Conservation (phyloP, 1,139 yeast genomes). For the Debaryomyces udenii region DNA sequence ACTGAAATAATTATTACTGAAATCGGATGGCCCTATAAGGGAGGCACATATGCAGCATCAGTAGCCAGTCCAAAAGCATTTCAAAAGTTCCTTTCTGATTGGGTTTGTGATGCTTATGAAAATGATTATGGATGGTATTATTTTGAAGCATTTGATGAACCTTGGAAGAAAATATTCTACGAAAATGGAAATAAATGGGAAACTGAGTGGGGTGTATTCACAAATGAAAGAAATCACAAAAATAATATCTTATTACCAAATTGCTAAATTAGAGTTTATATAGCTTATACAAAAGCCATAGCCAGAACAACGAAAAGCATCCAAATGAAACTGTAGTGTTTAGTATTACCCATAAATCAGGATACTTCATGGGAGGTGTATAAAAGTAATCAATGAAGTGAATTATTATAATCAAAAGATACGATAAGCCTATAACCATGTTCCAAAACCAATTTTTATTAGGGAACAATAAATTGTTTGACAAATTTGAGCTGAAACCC, state of each 20-base stretch:
- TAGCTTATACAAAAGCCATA: conserved; percentile 68
- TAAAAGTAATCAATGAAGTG: conserved; percentile 58
- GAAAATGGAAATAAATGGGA: conserved; percentile 59
- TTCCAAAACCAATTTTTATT: conserved; percentile 54
- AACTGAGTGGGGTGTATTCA: conserved; percentile 72
- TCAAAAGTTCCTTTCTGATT: conserved; percentile 52
- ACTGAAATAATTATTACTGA: conserved; percentile 55
- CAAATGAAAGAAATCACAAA: conserved; percentile 37
- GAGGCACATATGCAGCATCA: conserved; percentile 52
- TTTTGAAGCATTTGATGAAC: conserved; percentile 76
- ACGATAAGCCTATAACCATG: conserved; percentile 58
- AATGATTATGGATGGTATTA: conserved; percentile 55
- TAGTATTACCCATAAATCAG: conserved; percentile 84
- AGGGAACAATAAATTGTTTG: conserved; percentile 35
- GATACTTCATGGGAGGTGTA: conserved; percentile 61
- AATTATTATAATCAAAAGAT: conserved; percentile 52
- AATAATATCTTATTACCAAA: conserved; percentile 10
- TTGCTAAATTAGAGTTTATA: conserved; percentile 18
- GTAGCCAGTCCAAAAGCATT: conserved; percentile 48
- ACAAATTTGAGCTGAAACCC: conserved; percentile 33
- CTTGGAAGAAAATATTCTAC: conserved; percentile 63
- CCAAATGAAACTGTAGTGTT: conserved; percentile 76
- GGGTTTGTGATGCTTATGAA: conserved; percentile 51
- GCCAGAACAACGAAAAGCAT: conserved; percentile 74
- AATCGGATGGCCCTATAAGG: conserved; percentile 73